Conservation (phyloP, 768 basidiomycete genomes). For the Trametes meyenii region DNA sequence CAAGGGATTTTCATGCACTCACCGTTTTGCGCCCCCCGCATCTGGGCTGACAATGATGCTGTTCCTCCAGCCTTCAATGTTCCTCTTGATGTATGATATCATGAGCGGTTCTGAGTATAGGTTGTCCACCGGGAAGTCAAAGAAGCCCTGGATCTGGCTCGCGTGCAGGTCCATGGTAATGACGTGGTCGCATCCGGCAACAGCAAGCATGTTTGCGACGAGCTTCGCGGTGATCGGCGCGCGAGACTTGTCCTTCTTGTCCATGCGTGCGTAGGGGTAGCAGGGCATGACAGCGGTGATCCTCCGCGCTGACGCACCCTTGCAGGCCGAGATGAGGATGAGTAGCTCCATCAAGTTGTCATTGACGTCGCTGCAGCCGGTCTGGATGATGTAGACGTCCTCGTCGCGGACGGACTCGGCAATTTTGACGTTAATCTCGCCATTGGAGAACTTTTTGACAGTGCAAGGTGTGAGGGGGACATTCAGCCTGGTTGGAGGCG, state of each 20-base stretch:
- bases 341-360: slow-evolving; percentile 99
- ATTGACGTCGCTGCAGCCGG: slow-evolving; percentile 86
- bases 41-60: slow-evolving; percentile 95
- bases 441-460: slow-evolving; percentile 91
- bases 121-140: slow-evolving; percentile 98
- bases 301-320: slow-evolving; percentile 90
- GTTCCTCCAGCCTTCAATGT: slow-evolving; percentile 84
- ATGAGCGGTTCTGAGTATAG: slow-evolving; percentile 95
- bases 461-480: slow-evolving; percentile 84
- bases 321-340: slow-evolving; percentile 97
- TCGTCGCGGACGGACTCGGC: slow-evolving; percentile 95
- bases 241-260: slow-evolving; percentile 96
- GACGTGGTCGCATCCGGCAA: slow-evolving; percentile 97
- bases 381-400: slow-evolving; percentile 98
- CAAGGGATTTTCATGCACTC: slow-evolving; percentile 34
- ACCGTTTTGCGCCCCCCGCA: slow-evolving; percentile 99
- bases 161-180: slow-evolving; percentile 99
- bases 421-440: slow-evolving; percentile 95
- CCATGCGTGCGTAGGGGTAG: slow-evolving; percentile 95
- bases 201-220: slow-evolving; percentile 96
- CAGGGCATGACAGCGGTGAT: slow-evolving; percentile 98
- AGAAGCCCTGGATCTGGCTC: slow-evolving; percentile 98
- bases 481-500: slow-evolving; percentile 67
- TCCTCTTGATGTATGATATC: slow-evolving; percentile 88
- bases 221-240: slow-evolving; percentile 98